Evolutionary conservation across 345 rosid species (phyloP).

Genomic region (Brassica juncea): DNA sequence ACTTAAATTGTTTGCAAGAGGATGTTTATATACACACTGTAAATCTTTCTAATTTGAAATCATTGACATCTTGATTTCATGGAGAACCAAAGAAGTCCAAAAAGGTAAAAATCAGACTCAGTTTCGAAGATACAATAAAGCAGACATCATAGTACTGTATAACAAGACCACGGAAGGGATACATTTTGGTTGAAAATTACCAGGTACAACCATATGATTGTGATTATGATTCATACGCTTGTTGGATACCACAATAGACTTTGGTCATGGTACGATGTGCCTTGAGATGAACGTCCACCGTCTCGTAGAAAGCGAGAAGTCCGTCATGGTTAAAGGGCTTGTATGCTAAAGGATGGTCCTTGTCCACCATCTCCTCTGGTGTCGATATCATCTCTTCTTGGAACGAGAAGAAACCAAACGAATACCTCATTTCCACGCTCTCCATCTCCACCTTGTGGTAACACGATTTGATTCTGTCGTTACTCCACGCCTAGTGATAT

Average conservation of each 20-base stretch:
- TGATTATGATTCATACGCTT: neutral
- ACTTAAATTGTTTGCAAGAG: neutral
- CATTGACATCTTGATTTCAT: neutral
- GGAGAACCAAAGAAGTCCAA: neutral
- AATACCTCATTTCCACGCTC: constrained; percentile 52
- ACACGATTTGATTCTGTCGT: constrained; percentile 57
- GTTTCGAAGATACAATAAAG: neutral
- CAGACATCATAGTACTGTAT: neutral
- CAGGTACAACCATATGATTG: neutral
- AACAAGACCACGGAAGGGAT: neutral
- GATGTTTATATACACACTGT: neutral
- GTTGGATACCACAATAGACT: constrained; percentile 49
- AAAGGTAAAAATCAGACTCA: neutral
- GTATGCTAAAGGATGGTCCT: constrained; percentile 58
- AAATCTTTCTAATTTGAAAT: neutral
- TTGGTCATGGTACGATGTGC: constrained; percentile 52
- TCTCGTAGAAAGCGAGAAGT: constrained; percentile 48
- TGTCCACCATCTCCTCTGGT: constrained; percentile 61
- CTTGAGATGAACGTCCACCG: constrained; percentile 37
- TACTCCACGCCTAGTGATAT: constrained; percentile 73
- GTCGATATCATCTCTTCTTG: constrained; percentile 43
- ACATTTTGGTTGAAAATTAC: neutral
- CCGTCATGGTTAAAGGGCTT: constrained; percentile 58
- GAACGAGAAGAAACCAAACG: constrained; percentile 62
- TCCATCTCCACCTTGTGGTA: constrained; percentile 61